Conservation (phyloP, 371 early-diverging fungal genomes). For the Homolaphlyctis polyrhiza region DNA sequence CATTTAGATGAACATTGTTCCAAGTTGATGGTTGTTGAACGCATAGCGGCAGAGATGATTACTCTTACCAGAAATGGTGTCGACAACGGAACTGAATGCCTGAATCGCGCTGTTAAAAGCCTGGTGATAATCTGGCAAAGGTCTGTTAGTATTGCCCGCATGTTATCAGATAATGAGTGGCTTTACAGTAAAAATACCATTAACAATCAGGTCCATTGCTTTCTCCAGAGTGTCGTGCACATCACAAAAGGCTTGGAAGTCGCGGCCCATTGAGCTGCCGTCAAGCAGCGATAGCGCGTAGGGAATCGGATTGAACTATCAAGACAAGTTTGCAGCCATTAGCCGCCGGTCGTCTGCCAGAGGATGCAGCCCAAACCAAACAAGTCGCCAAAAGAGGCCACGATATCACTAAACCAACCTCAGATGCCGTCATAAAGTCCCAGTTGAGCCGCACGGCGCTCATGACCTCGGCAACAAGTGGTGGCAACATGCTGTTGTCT, state of each 20-base stretch:
- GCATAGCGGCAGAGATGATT: too few relatives aligned
- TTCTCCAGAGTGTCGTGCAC: conserved; percentile 69
- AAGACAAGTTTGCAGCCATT: neutral
- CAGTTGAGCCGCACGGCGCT: conserved; percentile 52
- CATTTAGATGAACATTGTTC: neutral
- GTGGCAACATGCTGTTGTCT: conserved; percentile 30
- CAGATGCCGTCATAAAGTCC: conserved; percentile 61
- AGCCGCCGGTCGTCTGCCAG: too few relatives aligned
- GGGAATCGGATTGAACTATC: conserved; percentile 85
- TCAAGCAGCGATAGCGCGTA: conserved; percentile 83
- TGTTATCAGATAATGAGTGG: neutral
- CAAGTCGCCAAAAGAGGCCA: too few relatives aligned
- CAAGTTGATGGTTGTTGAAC: neutral
- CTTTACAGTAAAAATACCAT: conserved; percentile 81
- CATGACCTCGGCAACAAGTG: conserved; percentile 30
- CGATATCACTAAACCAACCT: conserved; percentile 20
- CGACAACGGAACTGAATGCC: conserved; percentile 85
- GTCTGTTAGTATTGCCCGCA: too few relatives aligned
- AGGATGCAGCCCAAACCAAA: too few relatives aligned
- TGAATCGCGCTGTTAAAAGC: conserved; percentile 90
- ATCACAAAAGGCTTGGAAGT: conserved; percentile 67
- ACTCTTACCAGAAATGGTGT: conserved; percentile 73
- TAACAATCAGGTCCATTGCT: conserved; percentile 81
- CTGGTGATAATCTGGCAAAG: conserved; percentile 84
- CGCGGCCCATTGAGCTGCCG: conserved; percentile 73